These are phyloP conservation scores for Trifolium fragiferum DNA, from an alignment of 306 rosid species.

Conservation along the genomic window DNA sequence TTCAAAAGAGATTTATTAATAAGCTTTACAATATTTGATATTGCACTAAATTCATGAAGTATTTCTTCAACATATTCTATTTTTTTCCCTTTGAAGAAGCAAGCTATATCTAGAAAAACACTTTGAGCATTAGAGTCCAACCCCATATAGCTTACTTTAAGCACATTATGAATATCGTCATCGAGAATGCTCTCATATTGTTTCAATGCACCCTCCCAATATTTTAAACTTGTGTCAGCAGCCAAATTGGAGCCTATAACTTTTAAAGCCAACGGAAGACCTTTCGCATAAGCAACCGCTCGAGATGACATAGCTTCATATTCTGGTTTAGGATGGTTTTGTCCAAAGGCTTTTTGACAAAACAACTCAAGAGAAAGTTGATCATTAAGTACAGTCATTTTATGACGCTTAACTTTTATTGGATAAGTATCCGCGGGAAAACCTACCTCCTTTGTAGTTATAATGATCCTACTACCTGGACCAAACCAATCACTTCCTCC, in stretches of 20 bases:
- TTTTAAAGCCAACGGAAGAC: slow-evolving; percentile 29
- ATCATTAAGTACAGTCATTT: slow-evolving; percentile 12
- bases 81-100: slow-evolving; percentile 36
- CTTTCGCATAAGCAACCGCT: not conserved
- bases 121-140: not conserved
- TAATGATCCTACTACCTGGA: not conserved
- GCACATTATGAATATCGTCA: too few relatives aligned
- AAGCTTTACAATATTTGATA: not conserved
- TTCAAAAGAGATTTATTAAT: not conserved
- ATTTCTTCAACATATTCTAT: not conserved
- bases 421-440: slow-evolving; percentile 1
- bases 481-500: slow-evolving; percentile 40
- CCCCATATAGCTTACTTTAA: slow-evolving; percentile 1
- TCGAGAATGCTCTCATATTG: too few relatives aligned
- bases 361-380: slow-evolving; percentile 7
- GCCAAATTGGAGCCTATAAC: not conserved
- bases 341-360: slow-evolving; percentile 30
- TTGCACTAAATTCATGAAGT: not conserved
- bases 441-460: slow-evolving; percentile 35
- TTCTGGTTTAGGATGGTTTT: not conserved
- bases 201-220: not conserved
- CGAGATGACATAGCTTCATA: slow-evolving; percentile 3
- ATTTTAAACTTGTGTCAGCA: not conserved
- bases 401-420: not conserved
- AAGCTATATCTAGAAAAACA: slow-evolving; percentile 30